Conservation (phyloP, 352 stramenopile genomes). For the Pythium folliculosum region DNA sequence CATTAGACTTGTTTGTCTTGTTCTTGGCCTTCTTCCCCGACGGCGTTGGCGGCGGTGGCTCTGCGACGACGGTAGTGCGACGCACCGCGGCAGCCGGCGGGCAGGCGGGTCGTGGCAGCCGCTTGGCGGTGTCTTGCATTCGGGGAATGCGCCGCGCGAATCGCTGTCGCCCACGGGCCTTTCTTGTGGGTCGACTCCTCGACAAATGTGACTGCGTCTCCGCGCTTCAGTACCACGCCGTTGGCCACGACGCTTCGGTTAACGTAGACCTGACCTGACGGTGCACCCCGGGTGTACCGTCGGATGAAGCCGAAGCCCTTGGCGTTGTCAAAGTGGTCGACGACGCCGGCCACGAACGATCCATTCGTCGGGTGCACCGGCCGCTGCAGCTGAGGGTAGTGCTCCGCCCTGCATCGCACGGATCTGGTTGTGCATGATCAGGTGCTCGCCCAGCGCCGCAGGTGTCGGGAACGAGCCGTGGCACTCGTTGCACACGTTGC, state of each 20-base stretch:
- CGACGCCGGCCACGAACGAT: neutral
- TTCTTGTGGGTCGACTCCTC: neutral
- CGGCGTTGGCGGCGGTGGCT: neutral
- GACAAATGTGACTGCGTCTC: slow-evolving; percentile 8
- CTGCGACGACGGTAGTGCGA: neutral
- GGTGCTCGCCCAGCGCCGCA: neutral
- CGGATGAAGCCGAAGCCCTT: slow-evolving; percentile 14
- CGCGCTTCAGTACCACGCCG: slow-evolving; percentile 1
- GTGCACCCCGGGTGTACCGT: neutral
- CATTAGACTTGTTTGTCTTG: neutral
- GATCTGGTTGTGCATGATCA: slow-evolving; percentile 5
- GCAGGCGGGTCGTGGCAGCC: neutral
- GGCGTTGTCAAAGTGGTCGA: slow-evolving; percentile 8
- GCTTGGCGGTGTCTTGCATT: neutral
- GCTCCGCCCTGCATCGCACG: neutral
- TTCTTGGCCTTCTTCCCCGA: neutral
- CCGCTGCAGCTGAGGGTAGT: too few species aligned
- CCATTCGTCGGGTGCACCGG: neutral
- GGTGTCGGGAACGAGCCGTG: slow-evolving; percentile 5
- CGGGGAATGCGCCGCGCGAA: neutral
- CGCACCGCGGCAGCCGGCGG: neutral
- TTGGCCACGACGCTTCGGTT: neutral
- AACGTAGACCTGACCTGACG: slow-evolving; percentile 7
- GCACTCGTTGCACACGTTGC: slow-evolving; percentile 5
- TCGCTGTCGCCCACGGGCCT: neutral